These are phyloP conservation scores for Exophiala calicioides DNA, from an alignment of 2,329 filamentous ascomycete genomes.

Conservation along the genomic window DNA sequence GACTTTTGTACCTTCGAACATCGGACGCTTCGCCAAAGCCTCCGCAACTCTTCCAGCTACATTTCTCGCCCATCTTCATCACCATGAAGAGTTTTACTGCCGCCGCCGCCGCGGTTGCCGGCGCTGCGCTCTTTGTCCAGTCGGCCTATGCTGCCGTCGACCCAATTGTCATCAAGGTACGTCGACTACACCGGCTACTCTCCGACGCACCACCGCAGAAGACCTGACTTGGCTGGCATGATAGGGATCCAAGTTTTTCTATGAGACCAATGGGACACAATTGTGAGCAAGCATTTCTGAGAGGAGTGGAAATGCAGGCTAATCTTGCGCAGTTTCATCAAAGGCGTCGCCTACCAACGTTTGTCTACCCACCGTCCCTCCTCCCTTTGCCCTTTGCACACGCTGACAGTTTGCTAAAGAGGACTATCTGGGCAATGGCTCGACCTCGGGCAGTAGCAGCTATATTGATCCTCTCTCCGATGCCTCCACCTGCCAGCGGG, in stretches of 20 bases:
- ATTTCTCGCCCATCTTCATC: conserved; percentile 16
- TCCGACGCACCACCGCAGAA: not conserved
- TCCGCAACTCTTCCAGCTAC: conserved; percentile 4
- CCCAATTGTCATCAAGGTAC: conserved; percentile 64
- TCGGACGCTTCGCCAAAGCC: conserved; percentile 13
- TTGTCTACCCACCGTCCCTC: conserved; percentile 16
- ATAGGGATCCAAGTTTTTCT: conserved; percentile 84
- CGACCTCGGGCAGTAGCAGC: conserved; percentile 43
- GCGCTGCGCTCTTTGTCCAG: conserved; percentile 29
- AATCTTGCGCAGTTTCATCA: conserved; percentile 65
- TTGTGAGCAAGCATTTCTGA: conserved; percentile 53
- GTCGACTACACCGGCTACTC: conserved; percentile 15
- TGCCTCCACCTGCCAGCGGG: conserved; percentile 70
- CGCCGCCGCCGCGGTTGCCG: conserved; percentile 26
- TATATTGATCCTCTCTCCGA: conserved; percentile 86
- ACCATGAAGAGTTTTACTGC: conserved; percentile 32
- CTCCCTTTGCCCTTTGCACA: too few relatives aligned
- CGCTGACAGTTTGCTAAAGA: conserved; percentile 42
- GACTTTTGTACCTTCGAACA: conserved; percentile 8
- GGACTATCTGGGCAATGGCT: conserved; percentile 58
- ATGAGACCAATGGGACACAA: conserved; percentile 74
- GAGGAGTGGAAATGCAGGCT: not conserved
- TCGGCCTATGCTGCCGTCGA: conserved; percentile 49
- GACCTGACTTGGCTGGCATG: conserved; percentile 27
- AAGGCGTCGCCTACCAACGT: conserved; percentile 89